Evolutionary conservation across 2,329 filamentous ascomycete species (phyloP), one percentile per base, ranked within the genome.

Genomic region (Aspergillus phoenicis): DNA sequence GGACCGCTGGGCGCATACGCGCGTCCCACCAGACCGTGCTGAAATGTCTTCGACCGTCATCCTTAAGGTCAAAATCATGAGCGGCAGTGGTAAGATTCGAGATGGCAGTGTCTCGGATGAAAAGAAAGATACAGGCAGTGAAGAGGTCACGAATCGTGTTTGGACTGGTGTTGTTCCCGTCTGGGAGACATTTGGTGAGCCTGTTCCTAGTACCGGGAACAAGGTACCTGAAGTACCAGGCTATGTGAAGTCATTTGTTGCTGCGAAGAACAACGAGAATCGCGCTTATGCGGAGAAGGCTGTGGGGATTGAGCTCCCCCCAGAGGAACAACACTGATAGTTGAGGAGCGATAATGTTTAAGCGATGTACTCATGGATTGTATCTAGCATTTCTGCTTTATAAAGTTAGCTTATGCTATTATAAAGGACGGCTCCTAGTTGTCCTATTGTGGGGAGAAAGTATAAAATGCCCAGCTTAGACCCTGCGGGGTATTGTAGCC

Each of bases 11-110:
- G 80, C 82, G 17, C 81, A 89, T 70, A 85, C 86, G 15, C 85
- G 92, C 4, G 79, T 87, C 5, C 91, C 91, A 4, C 91, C 91
- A 1, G 89, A 87, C 48, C 82, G 82, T 51, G 86, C 87, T 10
- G 92, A 96, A 81, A 84, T 95, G 81, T 85, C 87, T 62, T 87
- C 85, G 61, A 96, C 91, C 0, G 84, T 85, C 47, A 87, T 96
- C 43, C 77, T 96, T 59, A 87, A 83, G 64, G 86, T 96, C 10
- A 82, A 77, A 52, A 85, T 96, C 62, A 81, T 84, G 15, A 86
- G 85, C 53, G 92, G 90, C 4, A 93, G 89, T 70, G 90, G 88
- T 28, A 96, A 96, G 82, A 81, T 90, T 45, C 82, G 90, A 7
- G 80, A 83, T 24, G 91, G 90, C 0, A 81, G 81, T 41, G 87